phyloP scores from a whole-genome alignment of 345 rosid genomes.

The Lepidium didymum region DNA sequence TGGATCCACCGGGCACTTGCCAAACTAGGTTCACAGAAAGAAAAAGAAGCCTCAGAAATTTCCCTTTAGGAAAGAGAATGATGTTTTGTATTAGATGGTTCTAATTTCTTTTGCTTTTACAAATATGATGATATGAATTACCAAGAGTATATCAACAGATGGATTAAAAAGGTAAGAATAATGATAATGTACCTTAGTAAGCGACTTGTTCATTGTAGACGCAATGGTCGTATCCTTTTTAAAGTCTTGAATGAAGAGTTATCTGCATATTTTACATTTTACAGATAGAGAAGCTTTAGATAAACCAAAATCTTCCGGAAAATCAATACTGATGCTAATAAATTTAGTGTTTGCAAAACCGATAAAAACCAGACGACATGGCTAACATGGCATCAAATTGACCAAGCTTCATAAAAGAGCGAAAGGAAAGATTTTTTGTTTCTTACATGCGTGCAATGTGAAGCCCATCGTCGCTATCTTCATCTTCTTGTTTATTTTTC shows the following conservation, averaged over 20 bases:
- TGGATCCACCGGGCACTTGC: conserved; percentile 36
- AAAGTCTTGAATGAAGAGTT: not conserved
- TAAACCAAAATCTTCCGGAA: not conserved
- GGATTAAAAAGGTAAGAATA: not conserved
- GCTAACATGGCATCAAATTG: not conserved
- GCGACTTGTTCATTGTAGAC: conserved; percentile 7
- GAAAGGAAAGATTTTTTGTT: not conserved
- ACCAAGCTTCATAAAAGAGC: not conserved
- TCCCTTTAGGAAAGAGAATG: conserved; percentile 27
- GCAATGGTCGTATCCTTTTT: conserved; percentile 5
- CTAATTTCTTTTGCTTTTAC: conserved; percentile 37
- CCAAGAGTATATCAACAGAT: not conserved
- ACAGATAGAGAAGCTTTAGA: not conserved
- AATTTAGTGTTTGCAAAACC: not conserved
- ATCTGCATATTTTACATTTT: conserved; percentile 2
- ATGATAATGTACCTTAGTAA: not conserved
- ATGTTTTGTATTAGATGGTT: conserved; percentile 25
- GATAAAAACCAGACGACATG: not conserved
- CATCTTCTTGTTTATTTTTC: conserved; percentile 33
- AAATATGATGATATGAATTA: conserved; percentile 17
- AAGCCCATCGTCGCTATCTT: conserved; percentile 38
- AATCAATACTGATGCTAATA: not conserved
- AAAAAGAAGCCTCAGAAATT: conserved; percentile 3
- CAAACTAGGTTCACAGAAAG: conserved; percentile 38
- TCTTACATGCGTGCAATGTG: conserved; percentile 42